These are phyloP conservation scores for Schizochytrium sp. DNA, from an alignment of 108 stramenopile species.

Conservation along the genomic window DNA sequence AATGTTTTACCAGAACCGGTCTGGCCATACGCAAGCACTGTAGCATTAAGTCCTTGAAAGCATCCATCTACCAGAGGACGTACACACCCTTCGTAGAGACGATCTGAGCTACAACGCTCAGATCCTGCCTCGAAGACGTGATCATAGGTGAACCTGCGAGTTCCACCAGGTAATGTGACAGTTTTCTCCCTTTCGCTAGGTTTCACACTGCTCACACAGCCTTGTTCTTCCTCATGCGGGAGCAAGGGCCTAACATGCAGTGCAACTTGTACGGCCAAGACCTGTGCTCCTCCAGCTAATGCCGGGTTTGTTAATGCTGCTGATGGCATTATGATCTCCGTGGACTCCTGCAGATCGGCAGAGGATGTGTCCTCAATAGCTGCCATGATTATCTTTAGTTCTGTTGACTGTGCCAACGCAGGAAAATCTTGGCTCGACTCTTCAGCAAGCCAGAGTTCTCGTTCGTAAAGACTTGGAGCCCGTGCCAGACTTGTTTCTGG, in stretches of 20 bases:
- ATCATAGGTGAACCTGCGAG: constrained; percentile 60
- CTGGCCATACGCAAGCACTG: constrained; percentile 66
- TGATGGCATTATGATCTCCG: too few species aligned
- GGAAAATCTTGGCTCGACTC: too few species aligned
- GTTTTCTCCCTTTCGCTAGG: constrained; percentile 1
- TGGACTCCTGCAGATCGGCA: too few species aligned
- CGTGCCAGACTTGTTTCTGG: too few species aligned
- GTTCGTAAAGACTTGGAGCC: too few species aligned
- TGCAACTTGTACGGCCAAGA: constrained; percentile 18
- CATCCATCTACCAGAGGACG: constrained; percentile 46
- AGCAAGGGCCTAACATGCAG: constrained; percentile 33
- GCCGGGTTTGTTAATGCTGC: too few species aligned
- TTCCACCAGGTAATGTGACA: constrained; percentile 36
- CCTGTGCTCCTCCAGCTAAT: neutral
- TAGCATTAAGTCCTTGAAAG: constrained; percentile 36
- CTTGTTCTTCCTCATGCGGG: constrained; percentile 28
- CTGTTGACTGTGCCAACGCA: too few species aligned
- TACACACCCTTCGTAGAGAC: constrained; percentile 21
- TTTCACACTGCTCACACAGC: neutral
- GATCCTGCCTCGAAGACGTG: constrained; percentile 57
- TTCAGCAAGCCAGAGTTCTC: too few species aligned
- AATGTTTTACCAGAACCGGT: constrained; percentile 64
- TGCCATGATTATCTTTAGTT: too few species aligned
- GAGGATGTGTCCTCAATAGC: too few species aligned
- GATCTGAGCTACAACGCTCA: neutral